Evolutionary conservation across 352 stramenopile genomes (phyloP), one percentile per base, ranked within the genome.

Genomic region (Pythium pyrilobum): DNA sequence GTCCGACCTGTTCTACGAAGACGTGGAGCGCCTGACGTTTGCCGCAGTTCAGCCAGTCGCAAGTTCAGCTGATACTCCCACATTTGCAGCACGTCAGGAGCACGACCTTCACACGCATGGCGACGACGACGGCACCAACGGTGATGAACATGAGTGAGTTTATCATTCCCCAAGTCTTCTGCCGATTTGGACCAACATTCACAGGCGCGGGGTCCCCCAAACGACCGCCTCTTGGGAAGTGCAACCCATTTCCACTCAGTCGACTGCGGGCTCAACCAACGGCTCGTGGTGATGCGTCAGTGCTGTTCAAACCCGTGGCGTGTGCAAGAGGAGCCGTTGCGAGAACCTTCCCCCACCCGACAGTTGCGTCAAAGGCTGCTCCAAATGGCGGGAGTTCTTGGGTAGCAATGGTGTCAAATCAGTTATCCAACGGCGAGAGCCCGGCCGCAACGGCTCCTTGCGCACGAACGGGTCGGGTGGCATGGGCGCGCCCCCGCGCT

Each of bases 1-100:
- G 12, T 11, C 18, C 10, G 24, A 34, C 20, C 12, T 15, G 23
- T 54, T 40, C 21, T 60, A 60, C 34, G 52, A 60, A 36, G 52
- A 60, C 34, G 42, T 60, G 43, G 52, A 60, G 27, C 20, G 33
- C n/a, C n/a, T 11, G 23, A 48, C 32, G 15, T 60, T 60, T 25
- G 32, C 42, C 10, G 18, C 32, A 12, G 13, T 58, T 9, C 2
- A 15, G 10, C 1, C 18, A 12, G 38, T 15, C 15, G 13, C 11
- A n/a, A 24, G n/a, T 11, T 23, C 9, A 33, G 20, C 18, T 15
- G 40, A n/a, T n/a, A n/a, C n/a, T n/a, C n/a, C n/a, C n/a, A n/a
- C n/a, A n/a, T n/a, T n/a, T n/a, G n/a, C n/a, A n/a, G n/a, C n/a
- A n/a, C n/a, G n/a, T n/a, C n/a, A n/a, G n/a, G n/a, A n/a, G n/a